Percentiles rank a stretch among this genome's conserved stretches.
phyloP scores from a whole-genome alignment of 2,329 filamentous ascomycete species.

The Talaromyces sp. region DNA sequence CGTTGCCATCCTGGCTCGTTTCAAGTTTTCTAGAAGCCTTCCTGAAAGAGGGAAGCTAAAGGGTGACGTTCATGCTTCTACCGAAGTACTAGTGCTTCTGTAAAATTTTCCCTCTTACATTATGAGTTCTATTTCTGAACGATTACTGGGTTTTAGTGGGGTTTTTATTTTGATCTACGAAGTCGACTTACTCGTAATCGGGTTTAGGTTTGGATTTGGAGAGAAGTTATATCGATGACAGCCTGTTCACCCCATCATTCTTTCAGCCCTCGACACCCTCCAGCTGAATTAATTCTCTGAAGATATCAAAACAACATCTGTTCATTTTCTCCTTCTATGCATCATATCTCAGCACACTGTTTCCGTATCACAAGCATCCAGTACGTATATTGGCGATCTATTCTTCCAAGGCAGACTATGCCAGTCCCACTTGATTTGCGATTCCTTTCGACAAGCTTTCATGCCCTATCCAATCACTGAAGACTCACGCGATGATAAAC shows the following conservation, averaged over 20 bases:
- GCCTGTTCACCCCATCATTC: not conserved
- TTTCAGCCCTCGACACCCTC: not conserved
- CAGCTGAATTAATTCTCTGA: not conserved
- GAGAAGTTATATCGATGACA: not conserved
- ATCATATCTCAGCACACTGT: not conserved
- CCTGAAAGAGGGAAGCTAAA: constrained; percentile 5
- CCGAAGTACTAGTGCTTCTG: constrained; percentile 2
- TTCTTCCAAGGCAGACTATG: constrained; percentile 9
- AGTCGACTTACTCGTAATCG: not conserved
- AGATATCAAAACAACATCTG: not conserved
- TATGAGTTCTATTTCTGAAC: constrained; percentile 1
- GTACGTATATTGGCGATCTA: constrained; percentile 14
- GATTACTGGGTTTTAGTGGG: not conserved
- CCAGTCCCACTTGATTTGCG: constrained; percentile 3
- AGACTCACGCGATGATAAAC: constrained; percentile 15
- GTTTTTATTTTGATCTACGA: not conserved
- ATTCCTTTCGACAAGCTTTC: not conserved
- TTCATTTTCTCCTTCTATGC: not conserved
- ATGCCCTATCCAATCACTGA: constrained; percentile 11
- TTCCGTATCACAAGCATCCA: not conserved
- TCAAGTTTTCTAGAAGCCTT: constrained; percentile 18
- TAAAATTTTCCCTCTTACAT: not conserved
- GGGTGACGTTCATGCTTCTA: constrained; percentile 10
- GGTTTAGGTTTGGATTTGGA: not conserved
- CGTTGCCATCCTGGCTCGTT: constrained; percentile 9